phyloP scores from a whole-genome alignment of 352 stramenopile species.

The Phytophthora uliginosa region DNA sequence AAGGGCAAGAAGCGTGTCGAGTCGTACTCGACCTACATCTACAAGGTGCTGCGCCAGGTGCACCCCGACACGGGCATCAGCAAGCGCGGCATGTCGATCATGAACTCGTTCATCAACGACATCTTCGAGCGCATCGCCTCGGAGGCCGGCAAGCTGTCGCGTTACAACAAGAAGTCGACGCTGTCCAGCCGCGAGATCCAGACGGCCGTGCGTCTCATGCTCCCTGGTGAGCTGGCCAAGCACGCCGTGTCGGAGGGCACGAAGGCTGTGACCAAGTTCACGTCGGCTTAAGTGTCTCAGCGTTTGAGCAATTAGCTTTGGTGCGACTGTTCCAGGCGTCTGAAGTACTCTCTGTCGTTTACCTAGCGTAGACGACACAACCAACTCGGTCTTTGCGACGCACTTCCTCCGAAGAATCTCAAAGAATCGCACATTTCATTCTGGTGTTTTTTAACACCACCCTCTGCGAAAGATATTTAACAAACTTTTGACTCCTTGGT shows the following conservation, averaged over 20 bases:
- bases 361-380: slow-evolving; percentile 3
- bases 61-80: slow-evolving; percentile 98
- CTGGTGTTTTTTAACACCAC: slow-evolving; percentile 93
- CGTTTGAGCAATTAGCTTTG: neutral
- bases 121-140: slow-evolving; percentile 99
- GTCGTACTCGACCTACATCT: slow-evolving; percentile 94
- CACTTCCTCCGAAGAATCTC: too few relatives aligned
- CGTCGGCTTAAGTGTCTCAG: slow-evolving; percentile 74
- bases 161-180: slow-evolving; percentile 99
- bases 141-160: slow-evolving; percentile 96
- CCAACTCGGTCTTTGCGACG: slow-evolving; percentile 3
- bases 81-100: slow-evolving; percentile 98
- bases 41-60: slow-evolving; percentile 96
- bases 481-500: neutral
- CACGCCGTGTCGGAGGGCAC: slow-evolving; percentile 98
- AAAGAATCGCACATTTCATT: slow-evolving; percentile 24
- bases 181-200: slow-evolving; percentile 98
- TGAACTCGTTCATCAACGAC: slow-evolving; percentile 99
- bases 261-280: slow-evolving; percentile 97
- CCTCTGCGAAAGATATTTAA: slow-evolving; percentile 60
- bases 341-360: neutral
- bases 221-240: slow-evolving; percentile 98
- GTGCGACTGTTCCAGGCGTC: neutral
- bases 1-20: slow-evolving; percentile 92
- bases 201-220: slow-evolving; percentile 96